Percentiles rank a stretch among this genome's conserved stretches.
Evolutionary conservation across 2,329 filamentous ascomycete genomes (phyloP).

Genomic region (Shiraia bambusicola): DNA sequence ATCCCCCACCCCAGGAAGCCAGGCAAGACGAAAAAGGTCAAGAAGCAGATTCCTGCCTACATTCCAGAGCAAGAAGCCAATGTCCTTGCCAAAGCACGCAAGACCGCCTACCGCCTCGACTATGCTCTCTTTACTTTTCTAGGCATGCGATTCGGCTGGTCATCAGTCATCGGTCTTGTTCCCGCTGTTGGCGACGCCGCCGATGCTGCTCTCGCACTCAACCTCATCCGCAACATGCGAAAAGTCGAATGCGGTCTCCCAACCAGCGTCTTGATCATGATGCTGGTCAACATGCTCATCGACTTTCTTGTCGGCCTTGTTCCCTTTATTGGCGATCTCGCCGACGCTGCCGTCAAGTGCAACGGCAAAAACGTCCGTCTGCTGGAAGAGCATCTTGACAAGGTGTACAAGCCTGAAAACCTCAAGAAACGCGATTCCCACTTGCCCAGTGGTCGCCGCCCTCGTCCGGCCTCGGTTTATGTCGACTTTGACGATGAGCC

Average conservation of each 20-base stretch:
- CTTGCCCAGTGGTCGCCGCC: conserved; percentile 25
- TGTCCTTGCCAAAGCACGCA: conserved; percentile 82
- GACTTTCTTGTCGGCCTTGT: conserved; percentile 75
- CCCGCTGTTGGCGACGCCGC: conserved; percentile 64
- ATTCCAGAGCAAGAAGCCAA: conserved; percentile 79
- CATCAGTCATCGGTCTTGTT: conserved; percentile 78
- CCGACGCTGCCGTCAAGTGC: conserved; percentile 70
- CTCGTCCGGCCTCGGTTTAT: conserved; percentile 50
- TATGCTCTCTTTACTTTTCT: conserved; percentile 79
- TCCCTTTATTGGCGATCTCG: conserved; percentile 74
- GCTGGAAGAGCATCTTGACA: conserved; percentile 67
- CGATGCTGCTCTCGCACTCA: conserved; percentile 55
- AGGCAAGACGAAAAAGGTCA: conserved; percentile 77
- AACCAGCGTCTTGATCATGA: conserved; percentile 60
- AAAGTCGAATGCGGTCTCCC: conserved; percentile 78
- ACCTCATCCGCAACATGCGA: conserved; percentile 71
- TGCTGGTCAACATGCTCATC: conserved; percentile 77
- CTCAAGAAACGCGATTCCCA: conserved; percentile 20
- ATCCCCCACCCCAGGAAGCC: conserved; percentile 72
- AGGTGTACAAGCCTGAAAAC: conserved; percentile 60
- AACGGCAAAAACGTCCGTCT: conserved; percentile 76
- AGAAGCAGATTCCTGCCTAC: conserved; percentile 80
- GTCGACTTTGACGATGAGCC: conserved; percentile 49
- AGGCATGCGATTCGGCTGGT: conserved; percentile 86
- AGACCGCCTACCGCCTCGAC: conserved; percentile 82